Percentiles rank a stretch among this genome's conserved stretches.
Evolutionary conservation across 164 flowering plant genomes (phyloP).

Genomic region (Magnolia officinalis): DNA sequence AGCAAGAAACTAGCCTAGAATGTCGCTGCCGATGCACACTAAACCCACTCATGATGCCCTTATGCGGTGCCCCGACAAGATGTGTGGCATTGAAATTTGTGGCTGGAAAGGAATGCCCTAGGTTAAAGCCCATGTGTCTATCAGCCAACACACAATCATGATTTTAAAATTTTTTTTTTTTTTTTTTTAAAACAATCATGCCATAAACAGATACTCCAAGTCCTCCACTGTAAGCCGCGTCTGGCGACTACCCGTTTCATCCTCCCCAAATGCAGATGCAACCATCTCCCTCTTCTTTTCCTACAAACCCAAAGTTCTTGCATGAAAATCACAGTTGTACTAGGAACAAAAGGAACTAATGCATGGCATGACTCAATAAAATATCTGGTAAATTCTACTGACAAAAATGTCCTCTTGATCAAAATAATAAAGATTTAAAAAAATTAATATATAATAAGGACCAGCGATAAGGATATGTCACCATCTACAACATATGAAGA

Average conservation of each 20-base stretch:
- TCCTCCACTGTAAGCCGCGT: constrained; percentile 78
- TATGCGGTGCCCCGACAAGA: neutral
- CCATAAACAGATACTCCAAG: constrained; percentile 70
- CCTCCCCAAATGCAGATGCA: constrained; percentile 96
- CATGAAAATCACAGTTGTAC: neutral
- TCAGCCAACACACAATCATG: neutral
- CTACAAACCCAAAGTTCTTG: constrained; percentile 32
- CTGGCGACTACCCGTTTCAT: constrained; percentile 48
- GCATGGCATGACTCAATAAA: neutral
- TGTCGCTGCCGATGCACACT: neutral
- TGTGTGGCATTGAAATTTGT: neutral
- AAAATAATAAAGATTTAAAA: too few relatives aligned
- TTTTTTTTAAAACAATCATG: too few relatives aligned
- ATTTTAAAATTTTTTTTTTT: too few relatives aligned
- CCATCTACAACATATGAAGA: too few relatives aligned
- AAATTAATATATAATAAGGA: too few relatives aligned
- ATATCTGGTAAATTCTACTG: neutral
- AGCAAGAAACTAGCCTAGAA: neutral
- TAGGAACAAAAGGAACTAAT: neutral
- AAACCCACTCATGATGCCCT: neutral
- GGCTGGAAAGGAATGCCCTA: neutral
- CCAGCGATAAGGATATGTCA: too few relatives aligned
- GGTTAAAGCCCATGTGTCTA: neutral
- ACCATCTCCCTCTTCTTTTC: constrained; percentile 96
- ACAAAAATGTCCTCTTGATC: neutral